Conservation (phyloP, 768 basidiomycete species). For the Mycena chlorophos region DNA sequence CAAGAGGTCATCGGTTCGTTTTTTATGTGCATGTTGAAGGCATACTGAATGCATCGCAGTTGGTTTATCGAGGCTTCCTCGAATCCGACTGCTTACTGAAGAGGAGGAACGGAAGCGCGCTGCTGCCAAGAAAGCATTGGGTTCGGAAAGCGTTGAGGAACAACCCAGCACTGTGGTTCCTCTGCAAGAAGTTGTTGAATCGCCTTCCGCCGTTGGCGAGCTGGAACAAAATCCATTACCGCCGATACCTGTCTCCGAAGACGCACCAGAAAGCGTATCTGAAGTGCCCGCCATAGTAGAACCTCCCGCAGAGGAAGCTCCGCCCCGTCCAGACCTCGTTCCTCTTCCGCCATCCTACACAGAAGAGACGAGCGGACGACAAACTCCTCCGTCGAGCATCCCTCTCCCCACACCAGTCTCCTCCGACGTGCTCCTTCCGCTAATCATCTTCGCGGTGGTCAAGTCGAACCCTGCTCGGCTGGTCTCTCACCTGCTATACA, state of each 20-base stretch:
- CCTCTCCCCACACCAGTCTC: conserved; percentile 35
- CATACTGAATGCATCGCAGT: conserved; percentile 45
- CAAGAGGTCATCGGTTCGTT: conserved; percentile 80
- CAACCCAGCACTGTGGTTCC: conserved; percentile 9
- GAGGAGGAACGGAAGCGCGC: conserved; percentile 41
- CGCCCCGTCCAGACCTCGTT: conserved; percentile 10
- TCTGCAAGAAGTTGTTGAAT: not conserved
- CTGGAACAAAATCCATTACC: conserved; percentile 16
- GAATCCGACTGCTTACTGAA: conserved; percentile 71
- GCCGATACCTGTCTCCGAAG: conserved; percentile 11
- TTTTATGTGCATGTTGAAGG: conserved; percentile 1
- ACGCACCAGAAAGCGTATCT: conserved; percentile 3
- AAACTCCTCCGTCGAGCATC: conserved; percentile 18
- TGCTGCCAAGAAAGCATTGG: conserved; percentile 12
- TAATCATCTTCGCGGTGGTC: conserved; percentile 93
- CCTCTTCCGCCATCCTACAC: conserved; percentile 17
- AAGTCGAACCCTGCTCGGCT: conserved; percentile 87
- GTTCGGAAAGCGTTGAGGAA: conserved; percentile 5
- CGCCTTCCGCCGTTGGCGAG: conserved; percentile 1
- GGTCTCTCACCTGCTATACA: conserved; percentile 66
- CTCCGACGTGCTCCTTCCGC: conserved; percentile 87
- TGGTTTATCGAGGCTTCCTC: conserved; percentile 72
- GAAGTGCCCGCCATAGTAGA: conserved; percentile 1
- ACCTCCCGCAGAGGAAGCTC: not conserved
- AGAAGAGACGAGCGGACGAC: not conserved